Percentiles rank a stretch among this genome's conserved stretches.
These are phyloP conservation scores for Tulasnella sp. DNA, from an alignment of 768 basidiomycete genomes.

Conservation along the genomic window DNA sequence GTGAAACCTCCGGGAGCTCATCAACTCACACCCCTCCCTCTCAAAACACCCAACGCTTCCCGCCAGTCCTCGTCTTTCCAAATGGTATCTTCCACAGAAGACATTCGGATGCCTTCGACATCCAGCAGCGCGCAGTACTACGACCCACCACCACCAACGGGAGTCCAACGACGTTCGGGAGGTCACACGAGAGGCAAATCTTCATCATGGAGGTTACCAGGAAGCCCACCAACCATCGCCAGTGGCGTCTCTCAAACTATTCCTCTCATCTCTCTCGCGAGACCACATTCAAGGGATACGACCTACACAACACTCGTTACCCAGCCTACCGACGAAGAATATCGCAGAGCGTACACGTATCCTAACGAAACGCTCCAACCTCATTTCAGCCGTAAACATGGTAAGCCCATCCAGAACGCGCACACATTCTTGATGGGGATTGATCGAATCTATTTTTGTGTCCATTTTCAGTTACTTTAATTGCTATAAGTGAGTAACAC, in stretches of 20 bases:
- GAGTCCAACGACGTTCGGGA: not conserved
- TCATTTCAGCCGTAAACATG: not conserved
- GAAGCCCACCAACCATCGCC: not conserved
- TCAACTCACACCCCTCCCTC: not conserved
- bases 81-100: not conserved
- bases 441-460: not conserved
- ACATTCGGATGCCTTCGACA: not conserved
- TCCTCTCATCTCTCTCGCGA: not conserved
- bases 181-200: not conserved
- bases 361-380: not conserved
- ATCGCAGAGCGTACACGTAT: not conserved
- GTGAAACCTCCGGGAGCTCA: not conserved
- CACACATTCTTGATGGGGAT: not conserved
- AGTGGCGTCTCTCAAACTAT: not conserved
- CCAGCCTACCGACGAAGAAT: not conserved
- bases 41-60: not conserved
- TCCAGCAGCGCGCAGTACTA: not conserved
- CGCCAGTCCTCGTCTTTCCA: not conserved
- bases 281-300: not conserved
- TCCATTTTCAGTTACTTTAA: not conserved
- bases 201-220: not conserved
- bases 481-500: not conserved
- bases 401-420: not conserved
- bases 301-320: not conserved
- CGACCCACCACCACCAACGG: not conserved